Evolutionary conservation across 2,329 filamentous ascomycete species (phyloP), one percentile per base, ranked within the genome.

Genomic region (Apiospora aurea): DNA sequence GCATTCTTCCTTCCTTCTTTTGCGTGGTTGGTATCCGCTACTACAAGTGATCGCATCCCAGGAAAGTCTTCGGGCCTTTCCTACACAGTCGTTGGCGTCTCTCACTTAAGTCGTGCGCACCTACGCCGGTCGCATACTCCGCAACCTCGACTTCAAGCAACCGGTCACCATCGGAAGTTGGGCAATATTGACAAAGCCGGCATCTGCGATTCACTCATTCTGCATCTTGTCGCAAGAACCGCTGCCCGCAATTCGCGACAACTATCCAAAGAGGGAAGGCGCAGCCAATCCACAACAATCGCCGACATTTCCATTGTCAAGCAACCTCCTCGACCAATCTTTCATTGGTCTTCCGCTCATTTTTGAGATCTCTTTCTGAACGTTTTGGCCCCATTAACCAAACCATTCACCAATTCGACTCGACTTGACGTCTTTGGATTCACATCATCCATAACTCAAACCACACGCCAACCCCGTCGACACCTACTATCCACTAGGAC

Each of bases 1-100:
- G 72, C 69, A 75, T 75, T 64, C 57, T 64, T 64, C 57, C 34
- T 18, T 69, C 69, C 67, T 57, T 74, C 46, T 66, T 69, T 44
- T n/a, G 18, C 18, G 57, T 64, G 57, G 57, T 64, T 41, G 57
- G 29, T 64, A 64, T 29, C 51, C 26, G 51, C 51, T 57, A 64
- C 57, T 64, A 64, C 57, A 64, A 41, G 57, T 64, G 57, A 64
- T 64, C 57, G 57, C 57, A 64, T 64, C 16, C 34, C 57, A 64
- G 57, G 57, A 64, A 64, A 34, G 34, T 64, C 57, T 41, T 64
- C 34, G 57, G 57, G 21, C 57, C 29, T 64, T 34, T 64, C 57
- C 57, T 64, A 41, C 8, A 41, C 57, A 64, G 4, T 64, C 57
- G 34, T 64, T 64, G 57, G 57, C 57, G 57, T 41, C 57, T 57